Conservation (phyloP, 352 stramenopile genomes). For the Plasmopara halstedii region DNA sequence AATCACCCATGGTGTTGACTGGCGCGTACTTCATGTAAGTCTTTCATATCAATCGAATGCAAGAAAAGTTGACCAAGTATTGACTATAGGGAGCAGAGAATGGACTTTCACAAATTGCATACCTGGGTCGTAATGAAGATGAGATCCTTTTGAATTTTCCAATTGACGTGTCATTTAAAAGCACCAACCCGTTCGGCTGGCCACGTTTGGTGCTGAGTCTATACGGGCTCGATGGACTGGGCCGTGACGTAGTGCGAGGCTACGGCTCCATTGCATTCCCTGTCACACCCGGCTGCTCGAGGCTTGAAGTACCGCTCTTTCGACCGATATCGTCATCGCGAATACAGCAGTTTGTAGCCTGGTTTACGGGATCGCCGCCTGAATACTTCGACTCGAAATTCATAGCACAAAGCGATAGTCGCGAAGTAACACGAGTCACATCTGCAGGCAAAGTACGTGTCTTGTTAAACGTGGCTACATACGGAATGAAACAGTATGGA, state of each 20-base stretch:
- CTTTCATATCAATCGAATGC: background rate
- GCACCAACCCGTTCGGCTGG: slow-evolving; percentile 93
- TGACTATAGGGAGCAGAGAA: slow-evolving; percentile 55
- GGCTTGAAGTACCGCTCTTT: slow-evolving; percentile 81
- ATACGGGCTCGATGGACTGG: slow-evolving; percentile 85
- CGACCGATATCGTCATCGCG: slow-evolving; percentile 74
- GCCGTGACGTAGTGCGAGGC: slow-evolving; percentile 85
- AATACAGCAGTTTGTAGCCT: slow-evolving; percentile 85
- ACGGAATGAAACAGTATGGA: slow-evolving; percentile 51
- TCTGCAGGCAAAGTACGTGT: slow-evolving; percentile 48
- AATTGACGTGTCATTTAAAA: slow-evolving; percentile 94
- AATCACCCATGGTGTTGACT: slow-evolving; percentile 89
- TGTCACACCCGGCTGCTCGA: slow-evolving; percentile 43
- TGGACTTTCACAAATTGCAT: slow-evolving; percentile 85
- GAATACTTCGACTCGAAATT: slow-evolving; percentile 88
- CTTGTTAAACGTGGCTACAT: slow-evolving; percentile 53
- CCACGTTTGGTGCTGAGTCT: slow-evolving; percentile 87
- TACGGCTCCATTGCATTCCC: slow-evolving; percentile 89
- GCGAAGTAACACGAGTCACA: slow-evolving; percentile 58
- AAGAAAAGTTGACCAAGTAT: background rate
- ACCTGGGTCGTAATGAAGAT: slow-evolving; percentile 39
- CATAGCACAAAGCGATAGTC: slow-evolving; percentile 55
- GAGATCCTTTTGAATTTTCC: slow-evolving; percentile 93
- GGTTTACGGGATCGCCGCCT: slow-evolving; percentile 77
- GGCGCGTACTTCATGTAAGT: slow-evolving; percentile 82